Evolutionary conservation across 2,329 filamentous ascomycete genomes (phyloP), one percentile per base, ranked within the genome.

Genomic region (Didymella lethalis): DNA sequence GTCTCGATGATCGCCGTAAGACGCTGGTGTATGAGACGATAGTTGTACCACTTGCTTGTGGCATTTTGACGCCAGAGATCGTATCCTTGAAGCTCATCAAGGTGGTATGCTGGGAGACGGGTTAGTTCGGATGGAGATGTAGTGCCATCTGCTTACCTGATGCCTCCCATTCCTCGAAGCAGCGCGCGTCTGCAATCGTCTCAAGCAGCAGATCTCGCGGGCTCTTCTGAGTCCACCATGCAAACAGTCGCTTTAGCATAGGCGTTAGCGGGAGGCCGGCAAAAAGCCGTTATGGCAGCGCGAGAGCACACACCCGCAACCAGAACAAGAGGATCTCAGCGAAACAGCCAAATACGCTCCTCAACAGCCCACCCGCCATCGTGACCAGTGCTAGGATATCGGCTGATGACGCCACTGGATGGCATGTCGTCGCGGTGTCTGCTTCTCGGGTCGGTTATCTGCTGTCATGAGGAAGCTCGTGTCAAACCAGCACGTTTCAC

Each of bases 21-120:
- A 20, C 93, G 87, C 72, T 91, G 86, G 71, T 90, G 86, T 66
- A 97, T 95, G 59, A 97, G 87, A 54, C 88, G 85, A 81, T 92
- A 94, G 77, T 97, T 92, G 77, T 97, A 97, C 78, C 91, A 86
- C 69, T 88, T 88, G 65, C 89, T 93, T 10, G 88, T 88, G 6
- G 91, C 88, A 69, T 93, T 91, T 70, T 93, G 90, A 57, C 93
- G 90, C 91, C 91, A 97, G 61, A 93, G 77, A 77, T 96, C 91
- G 66, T 93, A 86, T 41, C 89, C 89, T n/a, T 93, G 83, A 18
- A 91, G 81, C 69, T 90, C 89, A 76, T 97, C 93, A n/a, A 97
- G 84, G 69, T 91, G 86, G 63, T 90, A 85, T 1, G 93, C 92
- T 44, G 23, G 23, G 10, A 28, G 23, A n/a, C 6, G 23, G 10